Evolutionary conservation across 83 land plant species (phyloP).

Genomic region (Thuja plicata): DNA sequence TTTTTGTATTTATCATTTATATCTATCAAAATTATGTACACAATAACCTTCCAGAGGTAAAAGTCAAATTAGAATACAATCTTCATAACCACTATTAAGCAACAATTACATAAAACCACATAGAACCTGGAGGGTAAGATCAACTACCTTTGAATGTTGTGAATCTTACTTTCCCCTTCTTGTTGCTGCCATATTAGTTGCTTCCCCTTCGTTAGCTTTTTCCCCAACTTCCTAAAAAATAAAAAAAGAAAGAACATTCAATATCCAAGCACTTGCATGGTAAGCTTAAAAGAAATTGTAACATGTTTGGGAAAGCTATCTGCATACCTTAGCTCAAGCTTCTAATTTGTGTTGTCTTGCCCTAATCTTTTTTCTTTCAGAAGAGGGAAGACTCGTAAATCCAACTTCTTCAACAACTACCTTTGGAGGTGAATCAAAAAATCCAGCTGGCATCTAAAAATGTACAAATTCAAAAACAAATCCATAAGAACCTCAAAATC

Average conservation of each 20-base stretch:
- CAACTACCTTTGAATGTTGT: slow-evolving; percentile 70
- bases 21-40: no score
- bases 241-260: neutral
- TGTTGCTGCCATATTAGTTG: slow-evolving; percentile 30
- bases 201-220: slow-evolving; percentile 77
- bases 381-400: slow-evolving; percentile 66
- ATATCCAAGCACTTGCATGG: neutral
- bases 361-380: slow-evolving; percentile 86
- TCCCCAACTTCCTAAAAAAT: slow-evolving; percentile 81
- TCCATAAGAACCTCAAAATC: neutral
- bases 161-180: slow-evolving; percentile 72
- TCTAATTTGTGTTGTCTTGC: slow-evolving; percentile 88
- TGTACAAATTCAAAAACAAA: neutral
- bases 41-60: no score
- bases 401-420: slow-evolving; percentile 76
- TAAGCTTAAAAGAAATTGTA: neutral
- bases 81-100: no score
- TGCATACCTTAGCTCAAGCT: slow-evolving; percentile 82
- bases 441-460: slow-evolving; percentile 82
- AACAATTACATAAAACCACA: no score
- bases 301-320: neutral
- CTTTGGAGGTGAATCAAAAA: slow-evolving; percentile 84
- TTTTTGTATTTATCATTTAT: no score
- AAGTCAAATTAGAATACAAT: no score
- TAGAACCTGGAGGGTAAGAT: no score